Conservation (phyloP, 176 grass and related monocot genomes). For the Musa beccarii region DNA sequence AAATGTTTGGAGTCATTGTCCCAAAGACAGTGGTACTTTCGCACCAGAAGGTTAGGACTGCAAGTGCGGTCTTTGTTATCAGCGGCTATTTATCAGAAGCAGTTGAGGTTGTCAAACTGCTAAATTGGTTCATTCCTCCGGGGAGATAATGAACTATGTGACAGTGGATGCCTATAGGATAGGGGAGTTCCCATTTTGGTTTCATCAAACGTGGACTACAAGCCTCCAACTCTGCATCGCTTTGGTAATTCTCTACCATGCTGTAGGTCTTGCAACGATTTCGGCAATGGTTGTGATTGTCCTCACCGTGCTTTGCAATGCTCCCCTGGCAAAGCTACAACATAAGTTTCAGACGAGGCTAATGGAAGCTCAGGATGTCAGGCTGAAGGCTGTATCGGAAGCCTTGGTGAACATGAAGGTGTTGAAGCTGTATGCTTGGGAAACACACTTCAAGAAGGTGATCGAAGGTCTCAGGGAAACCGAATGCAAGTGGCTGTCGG, state of each 20-base stretch:
- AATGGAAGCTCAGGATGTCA: conserved; percentile 83
- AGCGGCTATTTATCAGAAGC: conserved; percentile 75
- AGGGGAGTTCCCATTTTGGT: conserved; percentile 88
- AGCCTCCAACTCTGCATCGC: conserved; percentile 65
- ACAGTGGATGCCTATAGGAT: conserved; percentile 81
- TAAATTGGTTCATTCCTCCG: conserved; percentile 69
- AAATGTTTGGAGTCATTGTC: conserved; percentile 82
- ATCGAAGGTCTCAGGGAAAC: conserved; percentile 64
- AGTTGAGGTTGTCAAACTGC: conserved; percentile 64
- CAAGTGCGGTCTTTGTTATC: conserved; percentile 72
- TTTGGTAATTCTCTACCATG: conserved; percentile 65
- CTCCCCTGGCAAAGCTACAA: conserved; percentile 78
- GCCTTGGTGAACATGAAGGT: conserved; percentile 77
- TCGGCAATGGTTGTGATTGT: conserved; percentile 56
- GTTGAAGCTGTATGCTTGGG: conserved; percentile 92
- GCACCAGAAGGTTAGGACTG: conserved; percentile 62
- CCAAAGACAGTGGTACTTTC: conserved; percentile 87
- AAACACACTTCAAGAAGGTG: conserved; percentile 69
- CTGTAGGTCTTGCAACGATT: conserved; percentile 56
- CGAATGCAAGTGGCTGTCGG: conserved; percentile 69
- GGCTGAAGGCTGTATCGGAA: conserved; percentile 78
- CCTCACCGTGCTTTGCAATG: conserved; percentile 64
- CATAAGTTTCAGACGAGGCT: conserved; percentile 73
- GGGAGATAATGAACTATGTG: conserved; percentile 91
- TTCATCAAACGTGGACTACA: conserved; percentile 92